Base-by-base conservation (phyloP, 2,329 filamentous ascomycete species). In the Diaporthe sp. region DNA sequence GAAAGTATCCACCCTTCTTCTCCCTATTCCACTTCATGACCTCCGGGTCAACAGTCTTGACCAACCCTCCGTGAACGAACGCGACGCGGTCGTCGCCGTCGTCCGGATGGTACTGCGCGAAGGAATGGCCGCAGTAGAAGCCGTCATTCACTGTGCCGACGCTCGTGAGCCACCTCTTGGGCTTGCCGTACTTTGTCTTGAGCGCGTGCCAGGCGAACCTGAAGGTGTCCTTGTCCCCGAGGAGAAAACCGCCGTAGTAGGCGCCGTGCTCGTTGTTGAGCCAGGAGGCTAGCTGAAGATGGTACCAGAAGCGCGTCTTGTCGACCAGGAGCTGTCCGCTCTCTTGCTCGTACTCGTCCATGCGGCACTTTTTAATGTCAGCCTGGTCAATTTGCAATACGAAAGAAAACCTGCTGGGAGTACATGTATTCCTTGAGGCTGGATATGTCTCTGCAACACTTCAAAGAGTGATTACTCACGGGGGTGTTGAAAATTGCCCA, bases 141-240 rank as follows among this genome's bases (percentile, higher is more conserved):
- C 74, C 77, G 15, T 77, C 76, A 35, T 77, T 77, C 10, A 78
- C 55, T 17, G 78, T 80, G n/a, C 81, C 81, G 33, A 82, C 77
- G 55, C 77, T 79, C 33, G 81, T 79, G 25, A 82, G 77, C 80
- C 80, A 82, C 72, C 78, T 79, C 15, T 72, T 73, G 15, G 82
- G 81, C 50, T 64, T 73, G 19, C 82, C 82, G 70, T 79, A 82
- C 57, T 77, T 64, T 4, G 81, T 83, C 74, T 80, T 80, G 30
- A 83, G 78, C 22, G 81, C 82, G 68, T 82, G 80, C 82, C 82
- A 82, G 8, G 81, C 80, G 74, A 82, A 82, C 33, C 81, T 74
- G 71, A 78, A 83, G 19, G 78, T 80, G 77, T 84, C 82, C 74
- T 84, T 84, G 77, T 84, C 82, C 33, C 82, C 82, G 10, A 80